phyloP scores from a whole-genome alignment of 306 rosid genomes.

The Fragaria iinumae region DNA sequence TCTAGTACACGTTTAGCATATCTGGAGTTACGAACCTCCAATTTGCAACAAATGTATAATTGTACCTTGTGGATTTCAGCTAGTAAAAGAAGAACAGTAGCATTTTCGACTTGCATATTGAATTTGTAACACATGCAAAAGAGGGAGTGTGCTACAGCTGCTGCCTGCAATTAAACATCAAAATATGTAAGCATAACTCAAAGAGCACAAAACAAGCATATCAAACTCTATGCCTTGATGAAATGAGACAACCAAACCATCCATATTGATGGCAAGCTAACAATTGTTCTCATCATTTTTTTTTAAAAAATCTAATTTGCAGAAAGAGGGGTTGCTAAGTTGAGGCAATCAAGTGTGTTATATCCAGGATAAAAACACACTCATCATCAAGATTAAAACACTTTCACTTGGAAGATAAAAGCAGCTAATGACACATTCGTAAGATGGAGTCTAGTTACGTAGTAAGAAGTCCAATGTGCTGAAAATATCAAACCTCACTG shows the following conservation, averaged over 20 bases:
- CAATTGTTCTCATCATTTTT: not conserved
- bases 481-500: slow-evolving; percentile 64
- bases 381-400: not conserved
- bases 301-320: not conserved
- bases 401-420: not conserved
- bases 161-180: slow-evolving; percentile 56
- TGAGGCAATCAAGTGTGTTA: not conserved
- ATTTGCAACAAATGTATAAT: slow-evolving; percentile 1
- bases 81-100: slow-evolving; percentile 89
- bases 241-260: not conserved
- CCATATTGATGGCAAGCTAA: not conserved
- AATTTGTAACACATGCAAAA: slow-evolving; percentile 92
- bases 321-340: not conserved
- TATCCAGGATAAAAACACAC: not conserved
- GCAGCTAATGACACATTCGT: not conserved
- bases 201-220: slow-evolving; percentile 4
- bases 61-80: slow-evolving; percentile 96
- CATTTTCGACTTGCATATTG: slow-evolving; percentile 92
- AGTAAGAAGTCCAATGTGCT: slow-evolving; percentile 12
- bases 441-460: slow-evolving; percentile 6
- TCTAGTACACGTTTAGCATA: not conserved
- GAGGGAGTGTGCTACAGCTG: slow-evolving; percentile 90
- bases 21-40: not conserved
- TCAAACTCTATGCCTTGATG: not conserved
- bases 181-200: slow-evolving; percentile 22